Conservation (phyloP, 2,329 filamentous ascomycete genomes). For the Dactylella cylindrospora region DNA sequence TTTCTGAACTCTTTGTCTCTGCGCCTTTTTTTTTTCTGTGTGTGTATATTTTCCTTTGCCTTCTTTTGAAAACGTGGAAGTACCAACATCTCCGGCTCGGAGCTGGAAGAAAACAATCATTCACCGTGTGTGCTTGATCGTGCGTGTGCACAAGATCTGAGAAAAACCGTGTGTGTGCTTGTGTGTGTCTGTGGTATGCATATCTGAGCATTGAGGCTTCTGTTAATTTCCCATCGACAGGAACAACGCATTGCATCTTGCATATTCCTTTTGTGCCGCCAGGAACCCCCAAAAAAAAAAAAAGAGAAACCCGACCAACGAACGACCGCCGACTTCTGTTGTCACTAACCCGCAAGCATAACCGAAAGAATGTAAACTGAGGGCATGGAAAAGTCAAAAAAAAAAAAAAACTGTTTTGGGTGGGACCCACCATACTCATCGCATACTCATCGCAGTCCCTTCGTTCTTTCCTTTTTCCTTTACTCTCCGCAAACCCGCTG, state of each 20-base stretch:
- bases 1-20: not conserved
- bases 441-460: too few relatives aligned
- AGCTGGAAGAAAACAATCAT: constrained; percentile 7
- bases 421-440: constrained; percentile 23
- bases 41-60: not conserved
- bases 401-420: not conserved
- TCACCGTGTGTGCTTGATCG: not conserved
- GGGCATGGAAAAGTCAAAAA: not conserved
- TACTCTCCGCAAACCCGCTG: too few relatives aligned
- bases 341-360: constrained; percentile 30
- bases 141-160: constrained; percentile 3
- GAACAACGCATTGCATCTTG: constrained; percentile 44
- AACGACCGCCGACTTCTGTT: too few relatives aligned
- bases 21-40: not conserved
- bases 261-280: too few relatives aligned
- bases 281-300: too few relatives aligned
- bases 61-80: constrained; percentile 1
- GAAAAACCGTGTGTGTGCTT: constrained; percentile 19
- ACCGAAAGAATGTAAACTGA: constrained; percentile 16
- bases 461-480: too few relatives aligned
- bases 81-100: constrained; percentile 37
- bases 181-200: constrained; percentile 28
- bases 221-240: constrained; percentile 43
- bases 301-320: too few relatives aligned
- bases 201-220: constrained; percentile 29